These are phyloP conservation scores for Boechera stricta DNA, from an alignment of 345 rosid genomes.

Conservation along the genomic window DNA sequence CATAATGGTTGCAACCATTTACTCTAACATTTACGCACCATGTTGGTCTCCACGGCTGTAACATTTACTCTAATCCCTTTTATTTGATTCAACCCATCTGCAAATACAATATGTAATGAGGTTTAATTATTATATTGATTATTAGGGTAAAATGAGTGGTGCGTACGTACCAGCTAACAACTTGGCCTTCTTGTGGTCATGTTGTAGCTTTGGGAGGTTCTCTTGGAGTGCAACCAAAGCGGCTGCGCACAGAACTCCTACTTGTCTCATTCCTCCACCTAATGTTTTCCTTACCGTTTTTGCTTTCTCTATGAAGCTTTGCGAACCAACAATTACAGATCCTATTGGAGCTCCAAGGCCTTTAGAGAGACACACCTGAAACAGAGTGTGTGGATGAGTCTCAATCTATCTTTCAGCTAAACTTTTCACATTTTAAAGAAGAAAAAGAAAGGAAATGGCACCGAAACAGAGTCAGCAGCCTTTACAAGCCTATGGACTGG, in stretches of 20 bases:
- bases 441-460: slow-evolving; percentile 16
- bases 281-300: slow-evolving; percentile 79
- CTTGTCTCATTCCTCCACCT: slow-evolving; percentile 97
- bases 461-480: slow-evolving; percentile 91
- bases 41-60: slow-evolving; percentile 80
- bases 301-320: slow-evolving; percentile 78
- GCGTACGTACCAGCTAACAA: slow-evolving; percentile 66
- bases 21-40: slow-evolving; percentile 52
- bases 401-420: slow-evolving; percentile 3
- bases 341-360: slow-evolving; percentile 97
- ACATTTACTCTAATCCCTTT: slow-evolving; percentile 71
- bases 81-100: slow-evolving; percentile 81
- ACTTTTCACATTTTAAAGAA: background rate
- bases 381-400: background rate
- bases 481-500: slow-evolving; percentile 77
- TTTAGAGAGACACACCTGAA: slow-evolving; percentile 82
- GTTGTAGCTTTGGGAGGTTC: slow-evolving; percentile 63
- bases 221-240: slow-evolving; percentile 77
- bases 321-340: slow-evolving; percentile 85
- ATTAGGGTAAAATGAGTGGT: background rate
- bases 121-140: background rate
- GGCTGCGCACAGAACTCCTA: slow-evolving; percentile 83
- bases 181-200: slow-evolving; percentile 85
- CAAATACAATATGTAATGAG: background rate
- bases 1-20: background rate